phyloP scores from a whole-genome alignment of 495 filamentous ascomycete genomes.

The Xylaria venustula region DNA sequence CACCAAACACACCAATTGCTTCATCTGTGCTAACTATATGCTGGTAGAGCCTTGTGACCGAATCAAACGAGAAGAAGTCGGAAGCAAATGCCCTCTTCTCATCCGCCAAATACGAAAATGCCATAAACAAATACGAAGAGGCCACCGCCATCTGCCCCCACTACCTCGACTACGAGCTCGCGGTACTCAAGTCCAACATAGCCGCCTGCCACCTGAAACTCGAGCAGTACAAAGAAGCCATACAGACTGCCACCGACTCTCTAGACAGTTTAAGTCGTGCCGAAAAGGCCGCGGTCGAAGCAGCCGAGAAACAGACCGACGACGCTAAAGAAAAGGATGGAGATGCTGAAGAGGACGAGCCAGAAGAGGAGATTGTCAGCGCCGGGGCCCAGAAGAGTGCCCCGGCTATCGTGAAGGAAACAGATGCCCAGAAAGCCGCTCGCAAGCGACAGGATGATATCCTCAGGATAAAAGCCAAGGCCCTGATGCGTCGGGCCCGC shows the following conservation, averaged over 20 bases:
- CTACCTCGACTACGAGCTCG: slow-evolving; percentile 87
- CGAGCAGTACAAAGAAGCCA: slow-evolving; percentile 79
- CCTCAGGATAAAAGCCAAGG: slow-evolving; percentile 76
- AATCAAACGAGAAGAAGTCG: slow-evolving; percentile 72
- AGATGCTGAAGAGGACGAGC: slow-evolving; percentile 51
- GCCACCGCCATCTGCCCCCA: slow-evolving; percentile 79
- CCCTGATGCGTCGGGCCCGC: slow-evolving; percentile 79
- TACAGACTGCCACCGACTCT: slow-evolving; percentile 69
- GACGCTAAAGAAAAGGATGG: slow-evolving; percentile 20
- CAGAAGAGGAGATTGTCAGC: slow-evolving; percentile 57
- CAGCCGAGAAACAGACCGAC: slow-evolving; percentile 14
- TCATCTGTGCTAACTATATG: neutral
- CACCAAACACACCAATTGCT: neutral
- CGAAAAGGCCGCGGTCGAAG: slow-evolving; percentile 23
- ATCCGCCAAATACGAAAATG: slow-evolving; percentile 69
- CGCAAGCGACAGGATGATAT: slow-evolving; percentile 57
- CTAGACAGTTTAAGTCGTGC: slow-evolving; percentile 70
- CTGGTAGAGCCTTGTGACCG: slow-evolving; percentile 63
- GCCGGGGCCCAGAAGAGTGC: slow-evolving; percentile 49
- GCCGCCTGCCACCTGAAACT: slow-evolving; percentile 89
- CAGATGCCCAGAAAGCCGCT: slow-evolving; percentile 24
- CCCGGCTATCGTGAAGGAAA: slow-evolving; percentile 40
- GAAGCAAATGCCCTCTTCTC: slow-evolving; percentile 78
- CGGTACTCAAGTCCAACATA: slow-evolving; percentile 83
- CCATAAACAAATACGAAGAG: slow-evolving; percentile 86